phyloP scores from a whole-genome alignment of 345 rosid genomes.

The Salix arbutifolia region DNA sequence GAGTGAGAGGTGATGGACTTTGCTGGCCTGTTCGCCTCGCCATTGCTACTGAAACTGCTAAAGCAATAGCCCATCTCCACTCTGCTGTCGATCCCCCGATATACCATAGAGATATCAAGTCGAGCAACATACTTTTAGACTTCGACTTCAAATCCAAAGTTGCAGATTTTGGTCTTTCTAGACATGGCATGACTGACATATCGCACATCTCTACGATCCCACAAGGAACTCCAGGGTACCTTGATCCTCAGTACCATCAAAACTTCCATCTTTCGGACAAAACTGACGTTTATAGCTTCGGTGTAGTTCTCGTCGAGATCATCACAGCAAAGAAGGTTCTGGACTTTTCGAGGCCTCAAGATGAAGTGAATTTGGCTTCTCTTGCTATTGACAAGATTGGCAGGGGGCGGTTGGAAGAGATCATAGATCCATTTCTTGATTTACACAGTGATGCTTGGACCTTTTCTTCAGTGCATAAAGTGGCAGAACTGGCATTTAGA shows the following conservation, averaged over 20 bases:
- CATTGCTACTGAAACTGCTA: constrained; percentile 68
- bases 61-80: constrained; percentile 79
- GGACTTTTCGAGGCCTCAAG: constrained; percentile 47
- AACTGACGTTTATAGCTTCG: constrained; percentile 80
- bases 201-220: constrained; percentile 93
- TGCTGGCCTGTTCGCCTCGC: constrained; percentile 63
- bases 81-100: constrained; percentile 69
- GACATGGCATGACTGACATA: constrained; percentile 62
- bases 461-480: constrained; percentile 37
- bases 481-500: constrained; percentile 71
- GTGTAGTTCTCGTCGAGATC: constrained; percentile 64
- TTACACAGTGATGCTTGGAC: constrained; percentile 39
- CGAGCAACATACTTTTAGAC: constrained; percentile 84
- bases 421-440: constrained; percentile 49
- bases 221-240: constrained; percentile 88
- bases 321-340: constrained; percentile 59
- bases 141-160: constrained; percentile 58
- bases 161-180: constrained; percentile 92
- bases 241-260: constrained; percentile 87
- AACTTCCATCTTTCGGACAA: constrained; percentile 79
- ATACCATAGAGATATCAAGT: constrained; percentile 79
- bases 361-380: constrained; percentile 62
- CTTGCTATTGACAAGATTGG: constrained; percentile 56
- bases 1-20: constrained; percentile 60
- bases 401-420: constrained; percentile 47